Percentiles rank a stretch among this genome's conserved stretches.
phyloP scores from a whole-genome alignment of 2,329 filamentous ascomycete genomes.

The Lecanicillium sp. region DNA sequence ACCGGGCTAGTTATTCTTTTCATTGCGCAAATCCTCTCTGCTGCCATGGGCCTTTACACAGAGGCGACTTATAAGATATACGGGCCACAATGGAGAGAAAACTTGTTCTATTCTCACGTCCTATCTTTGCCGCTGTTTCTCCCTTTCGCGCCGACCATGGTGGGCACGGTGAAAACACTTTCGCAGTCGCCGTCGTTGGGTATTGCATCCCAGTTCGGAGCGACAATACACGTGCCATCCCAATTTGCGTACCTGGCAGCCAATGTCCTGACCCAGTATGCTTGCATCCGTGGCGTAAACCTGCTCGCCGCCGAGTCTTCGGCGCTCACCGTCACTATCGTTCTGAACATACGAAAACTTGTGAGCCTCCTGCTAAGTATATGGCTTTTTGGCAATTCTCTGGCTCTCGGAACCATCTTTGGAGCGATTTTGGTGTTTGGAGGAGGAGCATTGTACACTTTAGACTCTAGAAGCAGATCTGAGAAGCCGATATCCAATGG shows the following conservation, averaged over 20 bases:
- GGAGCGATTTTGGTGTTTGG: constrained; percentile 84
- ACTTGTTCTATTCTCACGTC: constrained; percentile 84
- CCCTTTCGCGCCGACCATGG: constrained; percentile 59
- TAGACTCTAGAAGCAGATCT: constrained; percentile 44
- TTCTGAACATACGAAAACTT: constrained; percentile 90
- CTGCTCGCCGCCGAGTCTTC: constrained; percentile 82
- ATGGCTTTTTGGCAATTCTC: constrained; percentile 82
- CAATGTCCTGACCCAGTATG: constrained; percentile 85
- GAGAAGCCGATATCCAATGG: constrained; percentile 3
- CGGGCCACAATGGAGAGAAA: constrained; percentile 88
- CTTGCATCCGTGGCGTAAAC: constrained; percentile 93
- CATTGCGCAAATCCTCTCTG: constrained; percentile 79
- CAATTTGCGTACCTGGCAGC: constrained; percentile 63
- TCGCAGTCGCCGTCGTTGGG: constrained; percentile 53
- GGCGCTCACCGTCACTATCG: constrained; percentile 91
- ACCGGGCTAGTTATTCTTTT: constrained; percentile 77
- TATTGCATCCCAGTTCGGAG: neutral
- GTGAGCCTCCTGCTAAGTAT: constrained; percentile 87
- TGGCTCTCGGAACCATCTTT: constrained; percentile 67
- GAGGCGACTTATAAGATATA: constrained; percentile 82
- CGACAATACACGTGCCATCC: constrained; percentile 40
- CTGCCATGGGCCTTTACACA: constrained; percentile 91
- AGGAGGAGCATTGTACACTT: constrained; percentile 82
- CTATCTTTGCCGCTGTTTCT: constrained; percentile 70
- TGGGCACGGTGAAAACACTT: constrained; percentile 54